Evolutionary conservation across 1,284 basidiomycete genomes (phyloP).

Genomic region (Microbotryomycetes sp.): DNA sequence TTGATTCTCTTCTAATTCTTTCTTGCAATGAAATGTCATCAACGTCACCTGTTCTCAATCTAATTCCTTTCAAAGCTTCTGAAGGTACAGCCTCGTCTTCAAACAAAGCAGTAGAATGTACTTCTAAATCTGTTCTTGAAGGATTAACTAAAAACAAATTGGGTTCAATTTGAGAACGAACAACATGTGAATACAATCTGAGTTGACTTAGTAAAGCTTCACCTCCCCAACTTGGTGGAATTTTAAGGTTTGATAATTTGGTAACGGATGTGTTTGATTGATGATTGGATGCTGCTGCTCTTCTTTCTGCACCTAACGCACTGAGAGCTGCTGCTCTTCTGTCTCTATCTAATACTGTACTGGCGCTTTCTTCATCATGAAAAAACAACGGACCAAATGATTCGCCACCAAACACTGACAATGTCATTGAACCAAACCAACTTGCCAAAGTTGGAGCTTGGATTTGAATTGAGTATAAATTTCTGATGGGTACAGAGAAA

Average conservation of each 20-base stretch:
- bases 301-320: slow-evolving; percentile 6
- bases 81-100: slow-evolving; percentile 42
- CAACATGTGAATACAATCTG: slow-evolving; percentile 60
- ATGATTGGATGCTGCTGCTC: slow-evolving; percentile 7
- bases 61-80: slow-evolving; percentile 18
- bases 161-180: slow-evolving; percentile 70
- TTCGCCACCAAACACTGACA: slow-evolving; percentile 63
- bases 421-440: slow-evolving; percentile 64
- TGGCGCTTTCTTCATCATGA: slow-evolving; percentile 89
- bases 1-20: slow-evolving; percentile 4
- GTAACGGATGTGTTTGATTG: not conserved
- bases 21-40: not conserved
- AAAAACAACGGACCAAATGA: slow-evolving; percentile 79
- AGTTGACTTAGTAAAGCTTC: slow-evolving; percentile 65
- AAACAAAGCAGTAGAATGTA: slow-evolving; percentile 51
- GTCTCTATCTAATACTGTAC: slow-evolving; percentile 44
- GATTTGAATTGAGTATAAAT: slow-evolving; percentile 82
- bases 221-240: slow-evolving; percentile 46
- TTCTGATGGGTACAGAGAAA: slow-evolving; percentile 82
- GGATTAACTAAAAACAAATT: slow-evolving; percentile 88
- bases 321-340: slow-evolving; percentile 26
- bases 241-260: not conserved
- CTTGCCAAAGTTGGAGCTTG: slow-evolving; percentile 75
- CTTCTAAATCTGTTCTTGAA: slow-evolving; percentile 77
- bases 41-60: slow-evolving; percentile 9